Base-by-base conservation (phyloP, 2,329 filamentous ascomycete species). In the Colletotrichum lupini region DNA sequence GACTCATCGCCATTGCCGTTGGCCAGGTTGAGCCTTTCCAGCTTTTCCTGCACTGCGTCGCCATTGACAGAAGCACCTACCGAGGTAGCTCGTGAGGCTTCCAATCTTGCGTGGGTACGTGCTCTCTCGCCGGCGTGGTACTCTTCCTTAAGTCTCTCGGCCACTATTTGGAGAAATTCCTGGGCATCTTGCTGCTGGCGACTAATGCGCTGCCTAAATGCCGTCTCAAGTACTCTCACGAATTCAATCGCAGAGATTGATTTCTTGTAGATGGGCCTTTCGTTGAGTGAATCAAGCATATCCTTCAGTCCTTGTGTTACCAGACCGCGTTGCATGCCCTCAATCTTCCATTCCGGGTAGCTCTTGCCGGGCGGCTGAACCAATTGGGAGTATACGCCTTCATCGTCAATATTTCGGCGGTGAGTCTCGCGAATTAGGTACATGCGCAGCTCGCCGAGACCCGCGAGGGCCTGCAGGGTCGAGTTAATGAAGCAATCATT, bases 401-500 rank as follows among this genome's bases (percentile, higher is more conserved):
- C 87, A 26, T 94, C 93, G 80, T 97, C 95, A 74, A 98, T 89
- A 76, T 90, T 90, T 76, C 96, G 91, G 74, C 95, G 90, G 83
- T 98, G 95, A 42, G 94, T 93, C 84, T 98, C 96, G 77, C 95
- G 91, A 79, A 98, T 98, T 75, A 99, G 87, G 84, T 98, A 99
- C 77, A 97, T 84, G 75, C 97, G 92, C 79, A 99, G 86, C 81
- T 98, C 95, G 62, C 93, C 94, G 37, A 98, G 87, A 3, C 97
- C 97, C 16, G 97, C 96, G 56, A 99, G 88, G 8, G 95, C 95
- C 85, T 99, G 97, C 46, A 99, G 90, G 24, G 98, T 93, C 28
- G 95, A 98, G 83, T 99, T 99, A 86, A 98, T 98, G 83, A 96
- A 97, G 86, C 94, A 97, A 83, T 97, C 97, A 83, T 99, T 99